Conservation (phyloP, 352 stramenopile genomes). For the Thalassiosira mediterranea region DNA sequence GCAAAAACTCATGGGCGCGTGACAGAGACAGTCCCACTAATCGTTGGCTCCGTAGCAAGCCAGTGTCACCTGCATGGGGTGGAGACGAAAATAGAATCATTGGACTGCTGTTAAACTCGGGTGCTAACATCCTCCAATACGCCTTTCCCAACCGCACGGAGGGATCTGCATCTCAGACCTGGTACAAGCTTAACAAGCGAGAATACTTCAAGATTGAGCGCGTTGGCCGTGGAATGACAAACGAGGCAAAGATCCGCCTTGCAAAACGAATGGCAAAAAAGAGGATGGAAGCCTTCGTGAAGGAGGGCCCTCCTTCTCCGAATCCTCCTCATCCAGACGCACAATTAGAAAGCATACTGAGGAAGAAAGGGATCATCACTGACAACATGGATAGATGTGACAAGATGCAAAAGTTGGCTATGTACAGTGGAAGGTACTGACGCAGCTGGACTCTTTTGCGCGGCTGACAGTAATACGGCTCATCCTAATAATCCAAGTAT, state of each 20-base stretch:
- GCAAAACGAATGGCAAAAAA: background rate
- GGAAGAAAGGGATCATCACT: conserved; percentile 5
- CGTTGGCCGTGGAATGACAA: background rate
- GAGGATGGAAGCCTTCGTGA: background rate
- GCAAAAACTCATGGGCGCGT: conserved; percentile 1
- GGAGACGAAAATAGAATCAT: conserved; percentile 16
- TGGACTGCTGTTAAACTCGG: conserved; percentile 20
- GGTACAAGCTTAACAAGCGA: conserved; percentile 25
- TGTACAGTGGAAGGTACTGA: no score
- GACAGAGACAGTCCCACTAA: background rate
- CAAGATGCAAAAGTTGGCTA: background rate
- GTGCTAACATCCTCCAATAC: conserved; percentile 27
- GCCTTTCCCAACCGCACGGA: conserved; percentile 16
- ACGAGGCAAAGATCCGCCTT: background rate
- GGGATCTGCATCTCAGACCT: conserved; percentile 1
- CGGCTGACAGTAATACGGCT: no score
- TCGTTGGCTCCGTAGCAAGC: background rate
- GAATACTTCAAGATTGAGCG: background rate
- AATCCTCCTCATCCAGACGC: background rate
- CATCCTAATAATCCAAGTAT: no score
- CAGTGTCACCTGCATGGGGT: background rate
- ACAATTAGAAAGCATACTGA: background rate
- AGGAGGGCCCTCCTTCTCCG: background rate
- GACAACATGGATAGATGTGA: background rate
- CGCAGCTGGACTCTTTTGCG: no score